Evolutionary conservation across 257 asterid genomes (phyloP).

Genomic region (Petunia axillaris): DNA sequence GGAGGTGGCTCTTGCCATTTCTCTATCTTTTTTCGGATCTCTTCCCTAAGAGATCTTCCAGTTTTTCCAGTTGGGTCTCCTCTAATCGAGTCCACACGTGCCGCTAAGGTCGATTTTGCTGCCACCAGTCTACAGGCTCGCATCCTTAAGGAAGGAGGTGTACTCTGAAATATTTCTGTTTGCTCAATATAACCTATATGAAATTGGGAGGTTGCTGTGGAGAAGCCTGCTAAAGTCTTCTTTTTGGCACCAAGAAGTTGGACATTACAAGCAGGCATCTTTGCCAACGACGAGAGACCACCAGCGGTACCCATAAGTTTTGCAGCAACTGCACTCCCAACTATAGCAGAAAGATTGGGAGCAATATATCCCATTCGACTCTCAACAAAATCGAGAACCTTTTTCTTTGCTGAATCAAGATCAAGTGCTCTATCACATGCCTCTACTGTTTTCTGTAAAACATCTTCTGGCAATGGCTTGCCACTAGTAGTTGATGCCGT

Average conservation of each 20-base stretch:
- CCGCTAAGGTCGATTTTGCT: conserved; percentile 88
- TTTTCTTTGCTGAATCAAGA: conserved; percentile 79
- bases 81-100: conserved; percentile 88
- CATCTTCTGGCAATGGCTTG: conserved; percentile 92
- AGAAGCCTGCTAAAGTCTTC: conserved; percentile 91
- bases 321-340: conserved; percentile 98
- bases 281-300: conserved; percentile 82
- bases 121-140: conserved; percentile 95
- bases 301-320: conserved; percentile 98
- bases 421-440: conserved; percentile 95
- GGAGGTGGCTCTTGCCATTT: conserved; percentile 99
- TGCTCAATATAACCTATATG: conserved; percentile 94
- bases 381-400: conserved; percentile 96
- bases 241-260: conserved; percentile 96
- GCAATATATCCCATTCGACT: conserved; percentile 96
- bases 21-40: conserved; percentile 85
- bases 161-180: conserved; percentile 79
- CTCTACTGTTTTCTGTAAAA: conserved; percentile 75
- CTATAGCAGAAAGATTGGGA: conserved; percentile 93
- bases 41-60: conserved; percentile 76
- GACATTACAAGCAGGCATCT: conserved; percentile 99
- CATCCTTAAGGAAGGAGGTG: conserved; percentile 90
- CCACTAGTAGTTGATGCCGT: conserved; percentile 99
- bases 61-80: conserved; percentile 87
- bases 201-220: conserved; percentile 85